Conservation (phyloP, 306 rosid genomes). For the Vigna unguiculata region DNA sequence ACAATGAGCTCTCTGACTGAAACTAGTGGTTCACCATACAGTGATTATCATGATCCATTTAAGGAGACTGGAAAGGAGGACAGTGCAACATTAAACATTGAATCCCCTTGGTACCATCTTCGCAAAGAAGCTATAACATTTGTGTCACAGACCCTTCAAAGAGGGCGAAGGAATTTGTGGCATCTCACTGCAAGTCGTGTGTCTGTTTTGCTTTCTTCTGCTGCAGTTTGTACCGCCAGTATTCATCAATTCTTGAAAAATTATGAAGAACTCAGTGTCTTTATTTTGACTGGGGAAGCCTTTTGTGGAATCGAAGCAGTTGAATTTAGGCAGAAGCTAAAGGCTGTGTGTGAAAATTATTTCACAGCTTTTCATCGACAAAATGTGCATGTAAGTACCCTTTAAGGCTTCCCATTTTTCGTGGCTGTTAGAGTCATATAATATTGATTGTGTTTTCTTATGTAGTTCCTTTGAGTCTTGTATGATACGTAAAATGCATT, state of each 20-base stretch:
- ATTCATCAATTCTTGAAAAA: constrained; percentile 96
- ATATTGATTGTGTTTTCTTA: constrained; percentile 36
- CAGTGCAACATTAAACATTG: constrained; percentile 67
- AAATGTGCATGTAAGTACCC: constrained; percentile 82
- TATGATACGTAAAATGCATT: constrained; percentile 33
- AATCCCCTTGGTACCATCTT: constrained; percentile 95
- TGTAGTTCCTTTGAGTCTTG: constrained; percentile 30
- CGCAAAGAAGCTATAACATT: constrained; percentile 83
- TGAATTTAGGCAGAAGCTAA: constrained; percentile 95
- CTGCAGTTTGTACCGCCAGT: constrained; percentile 85
- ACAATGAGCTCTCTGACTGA: constrained; percentile 53
- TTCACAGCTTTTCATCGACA: constrained; percentile 91
- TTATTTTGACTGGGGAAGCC: constrained; percentile 97
- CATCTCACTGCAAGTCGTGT: constrained; percentile 94
- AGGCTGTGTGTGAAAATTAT: constrained; percentile 94
- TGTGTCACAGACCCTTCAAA: constrained; percentile 92
- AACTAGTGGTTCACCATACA: constrained; percentile 45
- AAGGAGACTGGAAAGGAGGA: constrained; percentile 66
- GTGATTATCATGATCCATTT: constrained; percentile 46
- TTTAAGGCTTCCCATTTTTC: constrained; percentile 39
- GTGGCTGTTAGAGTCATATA: constrained; percentile 32
- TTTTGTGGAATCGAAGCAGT: constrained; percentile 96
- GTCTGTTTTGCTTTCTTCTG: constrained; percentile 91
- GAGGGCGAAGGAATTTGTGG: constrained; percentile 96
- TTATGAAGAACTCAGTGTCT: constrained; percentile 87